phyloP scores from a whole-genome alignment of 2,329 filamentous ascomycete species.

The Phaeosphaeria sp. region DNA sequence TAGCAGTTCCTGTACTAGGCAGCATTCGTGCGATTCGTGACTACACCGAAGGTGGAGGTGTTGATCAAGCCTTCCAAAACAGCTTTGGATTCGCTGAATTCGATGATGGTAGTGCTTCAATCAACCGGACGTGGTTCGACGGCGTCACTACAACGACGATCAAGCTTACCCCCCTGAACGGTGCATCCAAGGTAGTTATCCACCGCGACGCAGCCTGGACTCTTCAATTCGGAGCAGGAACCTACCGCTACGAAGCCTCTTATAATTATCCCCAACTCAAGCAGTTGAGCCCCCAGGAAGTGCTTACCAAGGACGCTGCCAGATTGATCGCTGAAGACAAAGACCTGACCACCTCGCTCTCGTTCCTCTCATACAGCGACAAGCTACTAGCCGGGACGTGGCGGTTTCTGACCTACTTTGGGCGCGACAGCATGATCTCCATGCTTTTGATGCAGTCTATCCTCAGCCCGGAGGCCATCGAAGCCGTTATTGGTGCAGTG shows the following conservation, averaged over 20 bases:
- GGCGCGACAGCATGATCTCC: constrained; percentile 69
- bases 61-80: constrained; percentile 62
- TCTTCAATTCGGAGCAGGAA: constrained; percentile 58
- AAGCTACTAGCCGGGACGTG: constrained; percentile 70
- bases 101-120: constrained; percentile 53
- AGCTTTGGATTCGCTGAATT: constrained; percentile 54
- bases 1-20: constrained; percentile 65
- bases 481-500: constrained; percentile 67
- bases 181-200: constrained; percentile 22
- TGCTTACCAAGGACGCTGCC: constrained; percentile 58
- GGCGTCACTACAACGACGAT: constrained; percentile 64
- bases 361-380: constrained; percentile 68
- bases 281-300: constrained; percentile 58
- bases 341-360: constrained; percentile 60
- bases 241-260: constrained; percentile 64
- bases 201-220: constrained; percentile 43
- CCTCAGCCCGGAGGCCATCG: constrained; percentile 63
- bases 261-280: constrained; percentile 68
- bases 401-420: constrained; percentile 72
- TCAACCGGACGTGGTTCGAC: constrained; percentile 67
- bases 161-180: constrained; percentile 48
- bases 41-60: constrained; percentile 64
- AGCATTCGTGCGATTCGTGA: constrained; percentile 69
- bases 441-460: constrained; percentile 64
- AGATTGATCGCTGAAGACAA: constrained; percentile 55